A percentile compares a stretch with the other conserved stretches of the same genome.
These are phyloP conservation scores for Sugiyamaella japonica DNA, from an alignment of 1,139 yeast genomes.

Conservation along the genomic window DNA sequence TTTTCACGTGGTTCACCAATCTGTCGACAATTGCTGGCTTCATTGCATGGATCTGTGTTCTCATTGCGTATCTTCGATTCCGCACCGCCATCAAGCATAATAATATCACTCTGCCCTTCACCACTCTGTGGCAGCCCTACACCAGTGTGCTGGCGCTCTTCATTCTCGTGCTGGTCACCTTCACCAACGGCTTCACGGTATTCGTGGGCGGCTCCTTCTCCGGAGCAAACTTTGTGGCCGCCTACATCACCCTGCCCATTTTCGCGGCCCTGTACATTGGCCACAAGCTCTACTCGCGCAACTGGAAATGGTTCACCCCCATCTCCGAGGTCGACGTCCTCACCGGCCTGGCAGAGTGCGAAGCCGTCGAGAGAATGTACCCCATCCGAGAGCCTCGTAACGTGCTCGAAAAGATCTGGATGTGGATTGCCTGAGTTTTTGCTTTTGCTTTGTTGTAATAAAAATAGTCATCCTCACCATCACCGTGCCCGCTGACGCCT, in stretches of 20 bases:
- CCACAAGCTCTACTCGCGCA: slow-evolving; percentile 51
- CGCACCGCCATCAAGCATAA: slow-evolving; percentile 49
- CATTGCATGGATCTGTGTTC: slow-evolving; percentile 47
- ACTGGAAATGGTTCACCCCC: slow-evolving; percentile 47
- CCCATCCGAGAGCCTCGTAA: slow-evolving; percentile 44
- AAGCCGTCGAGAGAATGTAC: slow-evolving; percentile 43
- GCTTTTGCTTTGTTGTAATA: not conserved
- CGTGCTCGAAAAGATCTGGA: slow-evolving; percentile 45
- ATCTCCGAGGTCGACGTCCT: slow-evolving; percentile 50
- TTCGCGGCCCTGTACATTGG: slow-evolving; percentile 50
- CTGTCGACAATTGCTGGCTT: slow-evolving; percentile 50
- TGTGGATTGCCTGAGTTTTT: slow-evolving; percentile 41
- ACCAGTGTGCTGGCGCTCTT: slow-evolving; percentile 50
- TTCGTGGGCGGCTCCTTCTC: slow-evolving; percentile 55
- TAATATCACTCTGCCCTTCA: slow-evolving; percentile 43
- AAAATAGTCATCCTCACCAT: not conserved
- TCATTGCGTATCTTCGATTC: slow-evolving; percentile 53
- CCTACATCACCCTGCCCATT: slow-evolving; percentile 54
- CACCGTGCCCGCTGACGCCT: not conserved
- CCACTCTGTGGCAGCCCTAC: slow-evolving; percentile 49
- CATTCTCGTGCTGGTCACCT: slow-evolving; percentile 48
- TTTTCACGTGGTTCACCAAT: slow-evolving; percentile 47
- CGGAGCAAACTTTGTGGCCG: slow-evolving; percentile 53
- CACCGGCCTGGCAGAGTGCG: slow-evolving; percentile 53
- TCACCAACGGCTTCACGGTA: slow-evolving; percentile 69